A percentile compares a stretch with the other conserved stretches of the same genome.
Evolutionary conservation across 2,329 filamentous ascomycete genomes (phyloP).

Genomic region (Tolypocladium inflatum): DNA sequence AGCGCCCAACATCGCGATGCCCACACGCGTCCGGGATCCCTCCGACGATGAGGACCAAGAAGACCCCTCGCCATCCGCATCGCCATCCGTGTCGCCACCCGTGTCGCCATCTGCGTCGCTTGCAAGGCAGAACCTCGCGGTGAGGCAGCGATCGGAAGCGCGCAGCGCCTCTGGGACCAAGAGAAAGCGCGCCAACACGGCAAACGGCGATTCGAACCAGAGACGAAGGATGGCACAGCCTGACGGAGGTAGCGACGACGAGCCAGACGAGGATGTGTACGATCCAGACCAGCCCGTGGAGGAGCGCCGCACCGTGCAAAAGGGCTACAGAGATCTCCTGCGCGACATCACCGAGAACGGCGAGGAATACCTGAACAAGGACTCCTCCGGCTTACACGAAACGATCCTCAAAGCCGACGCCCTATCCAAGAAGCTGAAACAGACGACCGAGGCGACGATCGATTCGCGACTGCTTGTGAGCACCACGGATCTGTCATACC

Average conservation of each 20-base stretch:
- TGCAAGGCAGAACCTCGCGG: constrained; percentile 11
- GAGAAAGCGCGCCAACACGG: constrained; percentile 20
- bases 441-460: constrained; percentile 83
- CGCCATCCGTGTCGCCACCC: constrained; percentile 8
- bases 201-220: constrained; percentile 12
- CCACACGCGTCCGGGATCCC: constrained; percentile 12
- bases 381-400: constrained; percentile 54
- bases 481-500: constrained; percentile 70
- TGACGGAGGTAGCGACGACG: constrained; percentile 7
- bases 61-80: constrained; percentile 8
- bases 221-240: constrained; percentile 8
- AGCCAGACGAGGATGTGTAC: constrained; percentile 40
- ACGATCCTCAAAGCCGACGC: constrained; percentile 58
- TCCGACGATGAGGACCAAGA: constrained; percentile 10
- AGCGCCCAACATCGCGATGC: constrained; percentile 10
- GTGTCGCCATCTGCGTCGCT: constrained; percentile 9
- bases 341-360: constrained; percentile 56
- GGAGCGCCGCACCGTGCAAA: constrained; percentile 62
- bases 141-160: constrained; percentile 14
- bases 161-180: constrained; percentile 17
- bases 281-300: constrained; percentile 76
- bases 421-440: constrained; percentile 60
- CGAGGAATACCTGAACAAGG: constrained; percentile 59
- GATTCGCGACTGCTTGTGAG: constrained; percentile 81
- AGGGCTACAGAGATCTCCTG: constrained; percentile 58